Evolutionary conservation across 176 grass and related monocot species (phyloP).

Genomic region (Triticum turgidum): DNA sequence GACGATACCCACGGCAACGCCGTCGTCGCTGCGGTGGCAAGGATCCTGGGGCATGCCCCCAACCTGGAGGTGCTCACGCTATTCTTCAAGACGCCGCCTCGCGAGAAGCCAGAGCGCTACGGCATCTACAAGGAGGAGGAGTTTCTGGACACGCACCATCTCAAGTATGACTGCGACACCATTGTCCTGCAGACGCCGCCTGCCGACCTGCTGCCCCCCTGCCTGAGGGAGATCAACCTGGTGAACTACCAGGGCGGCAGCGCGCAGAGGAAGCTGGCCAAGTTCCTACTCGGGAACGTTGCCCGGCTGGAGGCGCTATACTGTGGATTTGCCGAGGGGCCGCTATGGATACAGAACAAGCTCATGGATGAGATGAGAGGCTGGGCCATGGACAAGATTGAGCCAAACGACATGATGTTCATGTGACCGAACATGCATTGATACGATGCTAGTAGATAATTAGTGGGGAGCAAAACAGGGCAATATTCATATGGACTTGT

Average conservation of each 20-base stretch:
- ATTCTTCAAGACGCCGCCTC: not conserved
- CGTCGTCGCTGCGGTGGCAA: not conserved
- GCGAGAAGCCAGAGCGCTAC: not conserved
- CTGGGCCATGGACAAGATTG: not conserved
- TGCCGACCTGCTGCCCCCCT: not conserved
- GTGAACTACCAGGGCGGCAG: conserved; percentile 12
- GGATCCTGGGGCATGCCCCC: not conserved
- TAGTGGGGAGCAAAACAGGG: not conserved
- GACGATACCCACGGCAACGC: not conserved
- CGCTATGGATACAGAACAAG: not conserved
- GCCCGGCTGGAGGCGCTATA: not conserved
- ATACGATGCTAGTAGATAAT: not conserved
- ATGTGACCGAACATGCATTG: not conserved
- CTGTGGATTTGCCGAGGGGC: not conserved
- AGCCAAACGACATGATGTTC: not conserved
- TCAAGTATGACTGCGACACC: not conserved
- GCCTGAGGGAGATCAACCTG: conserved; percentile 29
- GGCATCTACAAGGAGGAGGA: not conserved
- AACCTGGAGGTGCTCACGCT: conserved; percentile 2
- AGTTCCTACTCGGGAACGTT: conserved; percentile 17
- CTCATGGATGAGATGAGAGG: conserved; percentile 23
- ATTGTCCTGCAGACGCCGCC: not conserved
- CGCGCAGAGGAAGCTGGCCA: conserved; percentile 12
- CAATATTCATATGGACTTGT: too few relatives aligned
- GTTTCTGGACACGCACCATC: not conserved